phyloP scores from a whole-genome alignment of 2,329 filamentous ascomycete genomes.

The Ilyonectria mors-panacis region DNA sequence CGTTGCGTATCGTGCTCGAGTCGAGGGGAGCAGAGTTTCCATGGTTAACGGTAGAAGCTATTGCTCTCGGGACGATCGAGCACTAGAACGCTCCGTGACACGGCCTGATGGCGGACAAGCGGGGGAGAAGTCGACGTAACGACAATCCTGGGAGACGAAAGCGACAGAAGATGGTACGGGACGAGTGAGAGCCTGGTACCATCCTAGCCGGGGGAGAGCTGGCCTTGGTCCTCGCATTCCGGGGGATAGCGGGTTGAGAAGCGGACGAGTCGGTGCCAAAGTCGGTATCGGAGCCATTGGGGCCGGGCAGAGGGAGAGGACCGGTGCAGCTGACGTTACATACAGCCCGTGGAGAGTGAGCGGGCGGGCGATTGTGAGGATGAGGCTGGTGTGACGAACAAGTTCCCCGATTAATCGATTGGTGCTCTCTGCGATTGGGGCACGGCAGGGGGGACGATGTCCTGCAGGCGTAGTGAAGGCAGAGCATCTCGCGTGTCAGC shows the following conservation, averaged over 20 bases:
- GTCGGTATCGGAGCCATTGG: slow-evolving; percentile 12
- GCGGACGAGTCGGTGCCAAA: slow-evolving; percentile 21
- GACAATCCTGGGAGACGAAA: background rate
- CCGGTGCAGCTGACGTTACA: slow-evolving; percentile 36
- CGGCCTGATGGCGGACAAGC: background rate
- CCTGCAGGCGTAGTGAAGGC: slow-evolving; percentile 28
- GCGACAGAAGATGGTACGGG: background rate
- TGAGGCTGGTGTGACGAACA: slow-evolving; percentile 43
- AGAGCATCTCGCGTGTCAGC: slow-evolving; percentile 19
- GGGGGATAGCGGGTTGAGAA: slow-evolving; percentile 20
- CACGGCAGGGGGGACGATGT: slow-evolving; percentile 26
- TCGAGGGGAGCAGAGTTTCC: background rate
- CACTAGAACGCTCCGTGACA: background rate
- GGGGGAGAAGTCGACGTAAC: background rate
- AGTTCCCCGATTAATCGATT: slow-evolving; percentile 36
- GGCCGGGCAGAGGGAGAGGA: slow-evolving; percentile 24
- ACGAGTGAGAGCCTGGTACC: background rate
- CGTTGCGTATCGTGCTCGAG: background rate
- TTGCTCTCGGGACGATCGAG: background rate
- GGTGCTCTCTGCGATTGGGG: slow-evolving; percentile 17
- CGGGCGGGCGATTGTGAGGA: slow-evolving; percentile 34
- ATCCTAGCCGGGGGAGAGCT: slow-evolving; percentile 17
- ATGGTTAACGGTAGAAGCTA: background rate
- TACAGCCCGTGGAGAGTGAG: slow-evolving; percentile 16
- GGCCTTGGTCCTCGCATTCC: slow-evolving; percentile 9